Percentiles rank a stretch among this genome's conserved stretches.
phyloP scores from a whole-genome alignment of 164 flowering plant species.

The Piper betle region DNA sequence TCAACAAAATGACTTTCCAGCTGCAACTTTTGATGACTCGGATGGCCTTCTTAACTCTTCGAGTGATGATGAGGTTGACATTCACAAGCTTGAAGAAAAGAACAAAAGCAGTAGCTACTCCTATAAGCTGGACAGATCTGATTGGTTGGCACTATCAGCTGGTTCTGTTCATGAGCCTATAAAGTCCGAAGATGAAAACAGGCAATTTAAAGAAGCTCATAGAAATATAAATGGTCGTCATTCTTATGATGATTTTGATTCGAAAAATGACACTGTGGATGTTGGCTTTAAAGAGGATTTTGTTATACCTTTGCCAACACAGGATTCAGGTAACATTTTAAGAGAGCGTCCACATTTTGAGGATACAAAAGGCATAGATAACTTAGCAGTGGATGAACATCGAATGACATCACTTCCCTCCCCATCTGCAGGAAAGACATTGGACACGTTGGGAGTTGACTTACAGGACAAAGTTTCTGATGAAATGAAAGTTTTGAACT shows the following conservation, averaged over 20 bases:
- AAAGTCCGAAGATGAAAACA: not conserved
- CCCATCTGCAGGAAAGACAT: not conserved
- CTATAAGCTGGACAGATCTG: slow-evolving; percentile 6
- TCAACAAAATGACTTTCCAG: slow-evolving; percentile 19
- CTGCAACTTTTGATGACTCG: slow-evolving; percentile 45
- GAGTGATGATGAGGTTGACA: slow-evolving; percentile 31
- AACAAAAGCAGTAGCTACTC: slow-evolving; percentile 1
- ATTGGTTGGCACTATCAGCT: slow-evolving; percentile 1
- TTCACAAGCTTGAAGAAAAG: slow-evolving; percentile 8
- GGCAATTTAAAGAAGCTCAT: not conserved
- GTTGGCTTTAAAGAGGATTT: slow-evolving; percentile 10
- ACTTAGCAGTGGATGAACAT: not conserved
- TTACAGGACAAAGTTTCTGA: slow-evolving; percentile 2
- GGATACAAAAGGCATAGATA: not conserved
- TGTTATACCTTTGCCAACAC: not conserved
- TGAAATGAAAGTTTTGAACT: slow-evolving; percentile 7
- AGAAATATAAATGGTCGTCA: not conserved
- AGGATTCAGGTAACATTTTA: not conserved
- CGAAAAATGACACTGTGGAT: slow-evolving; percentile 4
- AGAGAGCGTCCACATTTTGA: slow-evolving; percentile 4
- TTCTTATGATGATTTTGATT: slow-evolving; percentile 15
- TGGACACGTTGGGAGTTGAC: slow-evolving; percentile 7
- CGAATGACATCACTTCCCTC: not conserved
- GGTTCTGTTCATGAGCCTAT: slow-evolving; percentile 4
- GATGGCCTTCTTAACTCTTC: slow-evolving; percentile 37